Percentiles rank a stretch among this genome's conserved stretches.
phyloP scores from a whole-genome alignment of 768 basidiomycete species.

The Hortiboletus campestris region DNA sequence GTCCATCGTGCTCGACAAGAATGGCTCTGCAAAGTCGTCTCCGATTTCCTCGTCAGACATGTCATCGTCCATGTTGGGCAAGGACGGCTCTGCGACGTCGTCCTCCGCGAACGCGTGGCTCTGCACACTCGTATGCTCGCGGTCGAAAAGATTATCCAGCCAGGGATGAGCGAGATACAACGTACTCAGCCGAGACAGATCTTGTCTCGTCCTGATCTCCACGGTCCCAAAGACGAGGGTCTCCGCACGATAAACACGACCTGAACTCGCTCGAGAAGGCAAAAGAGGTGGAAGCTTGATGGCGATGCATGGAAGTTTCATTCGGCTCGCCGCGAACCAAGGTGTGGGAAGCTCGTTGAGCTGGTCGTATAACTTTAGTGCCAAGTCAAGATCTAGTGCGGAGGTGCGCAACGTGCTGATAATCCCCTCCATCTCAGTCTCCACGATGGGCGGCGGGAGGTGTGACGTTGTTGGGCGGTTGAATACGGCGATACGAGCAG shows the following conservation, averaged over 20 bases:
- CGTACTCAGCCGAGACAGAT: neutral
- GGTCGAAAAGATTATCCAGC: neutral
- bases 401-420: neutral
- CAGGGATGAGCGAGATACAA: constrained; percentile 1
- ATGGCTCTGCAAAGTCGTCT: neutral
- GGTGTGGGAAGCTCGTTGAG: neutral
- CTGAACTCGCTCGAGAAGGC: neutral
- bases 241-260: neutral
- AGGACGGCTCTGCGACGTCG: too few species aligned
- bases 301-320: neutral
- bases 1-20: neutral
- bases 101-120: too few species aligned
- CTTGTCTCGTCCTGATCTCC: neutral
- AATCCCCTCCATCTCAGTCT: neutral
- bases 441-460: neutral
- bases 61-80: too few species aligned
- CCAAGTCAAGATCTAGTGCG: neutral
- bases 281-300: neutral
- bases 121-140: too few species aligned
- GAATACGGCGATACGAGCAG: neutral
- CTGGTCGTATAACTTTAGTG: neutral
- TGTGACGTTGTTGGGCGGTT: neutral
- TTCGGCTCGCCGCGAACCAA: neutral
- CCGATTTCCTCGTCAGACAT: neutral
- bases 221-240: neutral